A percentile compares a stretch with the other conserved stretches of the same genome.
Conservation (phyloP, 805 yeast genomes). For the Myxozyma melibiosi region DNA sequence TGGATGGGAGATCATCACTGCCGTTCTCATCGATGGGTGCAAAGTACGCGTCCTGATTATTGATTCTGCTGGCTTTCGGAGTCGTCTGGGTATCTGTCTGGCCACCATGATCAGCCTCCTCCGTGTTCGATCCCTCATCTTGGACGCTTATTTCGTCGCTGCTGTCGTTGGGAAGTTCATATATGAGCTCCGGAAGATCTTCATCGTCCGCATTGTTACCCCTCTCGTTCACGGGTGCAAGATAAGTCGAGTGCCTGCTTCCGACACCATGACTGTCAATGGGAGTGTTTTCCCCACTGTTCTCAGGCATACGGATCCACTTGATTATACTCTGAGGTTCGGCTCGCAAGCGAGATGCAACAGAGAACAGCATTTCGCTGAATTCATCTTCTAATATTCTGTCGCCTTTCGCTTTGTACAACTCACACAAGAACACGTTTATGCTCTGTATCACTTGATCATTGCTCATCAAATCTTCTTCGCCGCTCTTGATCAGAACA, state of each 20-base stretch:
- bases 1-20: too few relatives aligned
- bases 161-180: conserved; percentile 24
- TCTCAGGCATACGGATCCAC: conserved; percentile 20
- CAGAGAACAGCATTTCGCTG: conserved; percentile 30
- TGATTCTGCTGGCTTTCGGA: too few relatives aligned
- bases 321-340: conserved; percentile 30
- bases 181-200: conserved; percentile 23
- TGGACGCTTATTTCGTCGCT: neutral
- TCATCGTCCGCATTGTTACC: conserved; percentile 9
- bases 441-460: conserved; percentile 22
- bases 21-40: too few relatives aligned
- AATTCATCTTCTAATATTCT: conserved; percentile 26
- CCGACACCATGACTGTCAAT: neutral
- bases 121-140: neutral
- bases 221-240: neutral
- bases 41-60: too few relatives aligned
- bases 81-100: too few relatives aligned
- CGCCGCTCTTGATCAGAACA: conserved; percentile 22
- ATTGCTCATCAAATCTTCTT: conserved; percentile 28
- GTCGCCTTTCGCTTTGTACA: conserved; percentile 15
- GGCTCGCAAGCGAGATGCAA: conserved; percentile 29
- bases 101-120: neutral
- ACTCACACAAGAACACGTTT: conserved; percentile 20
- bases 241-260: neutral
- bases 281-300: neutral